Conservation (phyloP, 345 rosid genomes). For the Odontarrhena argentea region DNA sequence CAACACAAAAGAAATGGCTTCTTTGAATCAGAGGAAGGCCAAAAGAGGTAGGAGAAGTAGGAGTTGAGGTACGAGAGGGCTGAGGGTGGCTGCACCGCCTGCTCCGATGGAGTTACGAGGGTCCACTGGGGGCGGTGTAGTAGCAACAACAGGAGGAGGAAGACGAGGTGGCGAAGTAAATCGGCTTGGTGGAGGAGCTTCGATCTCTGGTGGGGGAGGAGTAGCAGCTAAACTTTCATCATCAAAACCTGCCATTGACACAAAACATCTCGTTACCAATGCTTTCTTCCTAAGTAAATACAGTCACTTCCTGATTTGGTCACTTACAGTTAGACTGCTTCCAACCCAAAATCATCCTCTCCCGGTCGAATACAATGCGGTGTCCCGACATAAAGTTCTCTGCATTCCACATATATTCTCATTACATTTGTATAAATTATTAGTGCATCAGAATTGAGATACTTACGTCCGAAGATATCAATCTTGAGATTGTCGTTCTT, state of each 20-base stretch:
- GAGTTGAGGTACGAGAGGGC: conserved; percentile 27
- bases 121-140: conserved; percentile 13
- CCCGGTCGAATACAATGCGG: conserved; percentile 65
- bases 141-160: conserved; percentile 16
- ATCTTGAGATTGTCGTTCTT: conserved; percentile 46
- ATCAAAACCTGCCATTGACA: conserved; percentile 32
- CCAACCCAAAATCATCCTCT: conserved; percentile 69
- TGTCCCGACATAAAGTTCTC: conserved; percentile 77
- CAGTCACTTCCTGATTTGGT: neutral
- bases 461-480: conserved; percentile 89
- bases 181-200: conserved; percentile 29
- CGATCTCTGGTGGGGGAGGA: conserved; percentile 32
- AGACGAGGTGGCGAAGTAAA: conserved; percentile 9
- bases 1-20: conserved; percentile 25
- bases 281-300: neutral
- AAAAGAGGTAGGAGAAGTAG: conserved; percentile 34
- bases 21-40: conserved; percentile 35
- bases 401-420: conserved; percentile 36
- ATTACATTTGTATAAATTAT: neutral
- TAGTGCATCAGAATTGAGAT: conserved; percentile 10
- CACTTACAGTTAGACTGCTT: conserved; percentile 64
- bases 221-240: conserved; percentile 31
- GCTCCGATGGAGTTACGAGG: conserved; percentile 3
- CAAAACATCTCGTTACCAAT: conserved; percentile 2
- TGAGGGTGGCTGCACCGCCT: conserved; percentile 17